Evolutionary conservation across 2,329 filamentous ascomycete species (phyloP), one percentile per base, ranked within the genome.

Genomic region (Macrophomina phaseolina): DNA sequence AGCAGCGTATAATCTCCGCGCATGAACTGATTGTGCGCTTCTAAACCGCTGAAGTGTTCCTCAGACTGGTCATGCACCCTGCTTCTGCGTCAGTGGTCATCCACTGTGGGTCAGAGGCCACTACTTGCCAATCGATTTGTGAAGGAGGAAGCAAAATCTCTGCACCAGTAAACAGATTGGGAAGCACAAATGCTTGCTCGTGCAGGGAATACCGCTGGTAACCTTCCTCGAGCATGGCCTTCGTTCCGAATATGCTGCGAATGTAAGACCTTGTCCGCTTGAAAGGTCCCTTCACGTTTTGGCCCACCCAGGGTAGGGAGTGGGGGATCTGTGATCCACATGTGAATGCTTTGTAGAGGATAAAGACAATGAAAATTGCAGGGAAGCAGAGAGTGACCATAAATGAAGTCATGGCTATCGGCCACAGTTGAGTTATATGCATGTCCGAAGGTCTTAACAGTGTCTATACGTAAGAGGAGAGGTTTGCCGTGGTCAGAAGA

Each of bases 1-100:
- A 65, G 51, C 12, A 65, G 42, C 6, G 63, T 65, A 8, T 46
- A 58, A 18, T 65, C 63, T 6, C 49, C 63, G 6, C 63, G 63
- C 63, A 65, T 65, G 63, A 65, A 65, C 36, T 65, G 49, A 28
- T 48, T 32, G 30, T 65, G 63, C 5, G 63, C 63, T 28, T 65
- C 51, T n/a, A 65, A 40, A 18, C 49, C 30, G 51, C 51, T 65
- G 63, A 65, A 40, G 12, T 30, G 32, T 9, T 12, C 40, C 32
- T 65, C 63, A 1, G 63, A 52, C 23, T 65, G 63, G 28, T 65
- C 63, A 32, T 65, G 63, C 4, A 65, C 14, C 63, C 63, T 49
- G 46, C 16, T 8, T 28, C 9, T 6, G 12, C 28, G 23, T 38
- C 36, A 38, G 36, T 38, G 16, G n/a, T 28, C 8, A 5, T 23